Conservation (phyloP, 2,329 filamentous ascomycete genomes). For the Phialophora tarda region DNA sequence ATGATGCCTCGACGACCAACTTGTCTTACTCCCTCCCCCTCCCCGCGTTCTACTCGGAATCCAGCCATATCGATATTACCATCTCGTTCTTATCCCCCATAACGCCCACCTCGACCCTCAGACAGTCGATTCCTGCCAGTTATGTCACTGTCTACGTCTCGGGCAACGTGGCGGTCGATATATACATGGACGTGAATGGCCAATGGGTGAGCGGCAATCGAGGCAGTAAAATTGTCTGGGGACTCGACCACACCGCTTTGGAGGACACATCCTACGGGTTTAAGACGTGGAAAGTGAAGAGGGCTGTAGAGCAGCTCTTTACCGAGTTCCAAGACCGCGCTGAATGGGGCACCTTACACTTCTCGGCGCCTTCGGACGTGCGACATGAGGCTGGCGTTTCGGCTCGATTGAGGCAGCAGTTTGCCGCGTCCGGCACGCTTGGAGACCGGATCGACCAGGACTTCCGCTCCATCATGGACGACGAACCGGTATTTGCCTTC, state of each 20-base stretch:
- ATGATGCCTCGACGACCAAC: slow-evolving; percentile 74
- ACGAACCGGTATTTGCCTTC: slow-evolving; percentile 83
- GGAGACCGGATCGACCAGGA: slow-evolving; percentile 69
- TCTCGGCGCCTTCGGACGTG: slow-evolving; percentile 71
- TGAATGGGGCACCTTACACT: slow-evolving; percentile 83
- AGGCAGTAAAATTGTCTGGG: slow-evolving; percentile 73
- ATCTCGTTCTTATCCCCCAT: slow-evolving; percentile 76
- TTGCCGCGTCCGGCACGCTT: slow-evolving; percentile 70
- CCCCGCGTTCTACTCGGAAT: slow-evolving; percentile 46
- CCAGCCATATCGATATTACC: slow-evolving; percentile 54
- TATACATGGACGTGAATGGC: slow-evolving; percentile 73
- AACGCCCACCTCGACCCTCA: slow-evolving; percentile 77
- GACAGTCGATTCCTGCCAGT: slow-evolving; percentile 80
- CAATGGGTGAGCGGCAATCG: slow-evolving; percentile 83
- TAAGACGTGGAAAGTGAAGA: slow-evolving; percentile 52
- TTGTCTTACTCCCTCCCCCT: slow-evolving; percentile 67
- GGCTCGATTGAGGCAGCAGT: slow-evolving; percentile 67
- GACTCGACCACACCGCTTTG: slow-evolving; percentile 57
- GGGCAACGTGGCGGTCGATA: slow-evolving; percentile 67
- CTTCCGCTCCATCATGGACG: slow-evolving; percentile 74
- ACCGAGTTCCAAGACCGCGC: slow-evolving; percentile 74
- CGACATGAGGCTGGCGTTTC: slow-evolving; percentile 75
- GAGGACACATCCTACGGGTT: slow-evolving; percentile 48
- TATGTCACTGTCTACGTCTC: slow-evolving; percentile 75
- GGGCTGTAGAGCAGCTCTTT: slow-evolving; percentile 65